Base-by-base conservation (phyloP, 2,329 filamentous ascomycete genomes). In the Stemphylium beticola region DNA sequence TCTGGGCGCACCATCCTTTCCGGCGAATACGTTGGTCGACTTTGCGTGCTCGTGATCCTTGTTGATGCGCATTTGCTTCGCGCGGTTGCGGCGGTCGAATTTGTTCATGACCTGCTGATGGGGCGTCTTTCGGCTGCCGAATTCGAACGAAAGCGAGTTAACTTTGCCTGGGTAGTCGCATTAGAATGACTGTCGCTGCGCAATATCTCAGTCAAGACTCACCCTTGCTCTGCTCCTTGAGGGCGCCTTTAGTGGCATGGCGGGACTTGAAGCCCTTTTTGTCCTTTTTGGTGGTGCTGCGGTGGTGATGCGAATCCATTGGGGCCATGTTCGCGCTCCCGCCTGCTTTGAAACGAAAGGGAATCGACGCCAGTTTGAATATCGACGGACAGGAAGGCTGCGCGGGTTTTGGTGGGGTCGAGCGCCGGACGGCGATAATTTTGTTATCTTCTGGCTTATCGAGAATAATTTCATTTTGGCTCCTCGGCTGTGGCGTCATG, bases 61-160 rank as follows among this genome's bases (percentile, higher is more conserved):
- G 65, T 87, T 82, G 58, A 90, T 80, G 68, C 93, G 90, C 75
- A 89, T 87, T 81, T 99, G 95, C 77, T 93, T 93, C 66, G 92
- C 91, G 80, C 96, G 92, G 77, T 99, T 98, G 67, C 92, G 88
- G 56, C 95, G 89, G 77, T 96, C 92, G 75, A 99, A 85, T 78
- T 98, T 99, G 55, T 92, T 96, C 91, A 97, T 93, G 78, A 97
- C 86, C 79, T 96, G 92, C 75, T 99, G 95, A 75, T 96, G 92
- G 50, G 91, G 91, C 14, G 93, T 96, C 77, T 91, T 96, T 71
- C 93, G 87, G 67, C 82, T 82, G 57, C 88, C 88, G 67, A 83
- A 86, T 72, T 96, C 90, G 68, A 85, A 46, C 3, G 53, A 55
- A 17, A 55, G 53, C 50, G 82, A 72, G 66, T 87, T 88, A 44